Evolutionary conservation across 257 asterid genomes (phyloP).

Genomic region (Salvia miltiorrhiza): DNA sequence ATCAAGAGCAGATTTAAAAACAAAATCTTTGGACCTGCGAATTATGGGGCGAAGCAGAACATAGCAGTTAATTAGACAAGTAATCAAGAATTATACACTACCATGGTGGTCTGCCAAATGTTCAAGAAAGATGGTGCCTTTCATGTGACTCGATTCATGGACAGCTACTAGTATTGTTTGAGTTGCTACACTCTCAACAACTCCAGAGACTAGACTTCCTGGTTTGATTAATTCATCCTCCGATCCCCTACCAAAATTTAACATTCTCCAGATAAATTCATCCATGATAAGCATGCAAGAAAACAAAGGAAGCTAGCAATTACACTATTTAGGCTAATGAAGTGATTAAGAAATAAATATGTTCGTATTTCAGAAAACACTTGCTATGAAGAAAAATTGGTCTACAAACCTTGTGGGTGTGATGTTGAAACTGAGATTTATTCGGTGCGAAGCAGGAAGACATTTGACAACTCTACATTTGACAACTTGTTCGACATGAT

Average conservation of each 20-base stretch:
- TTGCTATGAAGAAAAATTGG: background rate
- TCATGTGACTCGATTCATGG: conserved; percentile 46
- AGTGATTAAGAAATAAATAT: background rate
- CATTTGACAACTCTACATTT: conserved; percentile 85
- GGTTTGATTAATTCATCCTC: conserved; percentile 50
- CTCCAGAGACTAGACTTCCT: conserved; percentile 85
- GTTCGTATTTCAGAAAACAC: background rate
- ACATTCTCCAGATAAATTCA: conserved; percentile 5
- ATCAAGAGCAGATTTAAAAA: background rate
- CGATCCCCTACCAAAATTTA: conserved; percentile 38
- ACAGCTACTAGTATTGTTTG: conserved; percentile 51
- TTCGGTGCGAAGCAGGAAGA: conserved; percentile 58
- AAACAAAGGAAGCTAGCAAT: conserved; percentile 3
- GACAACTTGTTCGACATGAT: conserved; percentile 96
- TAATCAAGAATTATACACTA: conserved; percentile 16
- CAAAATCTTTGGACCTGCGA: conserved; percentile 1
- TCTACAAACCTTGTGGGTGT: conserved; percentile 63
- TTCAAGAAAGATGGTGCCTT: conserved; percentile 74
- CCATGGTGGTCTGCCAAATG: conserved; percentile 94
- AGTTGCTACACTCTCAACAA: conserved; percentile 66
- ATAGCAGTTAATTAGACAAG: background rate
- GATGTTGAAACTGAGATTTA: conserved; percentile 76
- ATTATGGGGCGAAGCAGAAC: background rate
- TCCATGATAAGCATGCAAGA: background rate
- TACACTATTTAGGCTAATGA: background rate